A percentile compares a stretch with the other conserved stretches of the same genome.
phyloP scores from a whole-genome alignment of 75 land plant genomes.

The Selaginella moellendorffii region DNA sequence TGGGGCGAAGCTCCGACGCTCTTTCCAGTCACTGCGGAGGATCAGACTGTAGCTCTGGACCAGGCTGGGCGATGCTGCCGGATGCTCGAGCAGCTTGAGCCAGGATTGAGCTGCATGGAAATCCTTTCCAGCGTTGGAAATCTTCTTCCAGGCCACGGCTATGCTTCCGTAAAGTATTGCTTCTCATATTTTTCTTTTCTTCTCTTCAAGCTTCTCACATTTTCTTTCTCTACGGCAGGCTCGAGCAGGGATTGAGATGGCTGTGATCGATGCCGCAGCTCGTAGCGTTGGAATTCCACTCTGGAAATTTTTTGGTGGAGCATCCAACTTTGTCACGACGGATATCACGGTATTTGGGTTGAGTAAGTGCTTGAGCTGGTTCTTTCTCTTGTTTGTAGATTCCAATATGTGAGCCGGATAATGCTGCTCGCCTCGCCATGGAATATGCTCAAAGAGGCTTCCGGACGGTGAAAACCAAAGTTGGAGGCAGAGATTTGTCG shows the following conservation, averaged over 20 bases:
- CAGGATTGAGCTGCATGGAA: conserved; percentile 19
- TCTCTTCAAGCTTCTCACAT: neutral
- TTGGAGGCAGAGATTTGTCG: conserved; percentile 43
- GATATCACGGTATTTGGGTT: conserved; percentile 49
- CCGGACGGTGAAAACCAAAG: conserved; percentile 57
- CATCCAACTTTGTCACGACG: conserved; percentile 43
- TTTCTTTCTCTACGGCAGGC: conserved; percentile 28
- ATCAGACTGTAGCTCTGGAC: conserved; percentile 44
- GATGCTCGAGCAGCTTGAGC: conserved; percentile 14
- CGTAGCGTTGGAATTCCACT: conserved; percentile 52
- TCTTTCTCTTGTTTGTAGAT: conserved; percentile 30
- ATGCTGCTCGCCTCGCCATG: conserved; percentile 56
- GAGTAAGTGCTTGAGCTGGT: neutral
- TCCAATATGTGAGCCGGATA: conserved; percentile 50
- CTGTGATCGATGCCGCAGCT: conserved; percentile 71
- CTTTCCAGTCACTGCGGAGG: conserved; percentile 66
- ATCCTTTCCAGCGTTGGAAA: conserved; percentile 18
- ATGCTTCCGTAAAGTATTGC: conserved; percentile 48
- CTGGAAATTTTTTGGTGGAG: conserved; percentile 71
- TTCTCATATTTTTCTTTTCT: neutral
- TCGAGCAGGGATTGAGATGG: conserved; percentile 82
- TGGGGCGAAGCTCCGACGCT: conserved; percentile 77
- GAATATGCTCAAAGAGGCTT: conserved; percentile 47
- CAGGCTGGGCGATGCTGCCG: conserved; percentile 31
- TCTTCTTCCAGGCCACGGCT: conserved; percentile 53